Evolutionary conservation across 1,284 basidiomycete genomes (phyloP).

Genomic region (Trichosporon inkin): DNA sequence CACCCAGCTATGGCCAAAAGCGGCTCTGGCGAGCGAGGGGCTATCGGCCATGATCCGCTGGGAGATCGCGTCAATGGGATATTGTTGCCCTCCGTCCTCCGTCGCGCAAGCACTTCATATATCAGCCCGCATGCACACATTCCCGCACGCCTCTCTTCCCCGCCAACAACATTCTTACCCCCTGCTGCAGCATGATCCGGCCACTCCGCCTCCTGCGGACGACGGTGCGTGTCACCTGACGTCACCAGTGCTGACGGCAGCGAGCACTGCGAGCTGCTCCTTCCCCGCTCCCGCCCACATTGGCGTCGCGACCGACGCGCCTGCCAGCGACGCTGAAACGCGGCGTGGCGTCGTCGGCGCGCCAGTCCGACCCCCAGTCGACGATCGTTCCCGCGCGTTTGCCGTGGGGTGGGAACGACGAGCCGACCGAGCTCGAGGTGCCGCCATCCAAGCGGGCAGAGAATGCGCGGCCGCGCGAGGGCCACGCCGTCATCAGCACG

Average conservation of each 20-base stretch:
- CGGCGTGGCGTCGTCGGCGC: neutral
- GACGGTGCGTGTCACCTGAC: neutral
- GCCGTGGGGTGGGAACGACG: neutral
- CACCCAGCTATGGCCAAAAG: neutral
- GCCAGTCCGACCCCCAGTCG: conserved; percentile 2
- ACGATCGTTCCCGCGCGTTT: conserved; percentile 6
- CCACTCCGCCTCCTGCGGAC: neutral
- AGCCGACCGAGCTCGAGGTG: conserved; percentile 10
- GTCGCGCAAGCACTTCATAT: neutral
- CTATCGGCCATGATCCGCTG: neutral
- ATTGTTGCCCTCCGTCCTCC: no score
- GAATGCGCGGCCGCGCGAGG: conserved; percentile 37
- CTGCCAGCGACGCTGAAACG: neutral
- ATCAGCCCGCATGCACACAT: neutral
- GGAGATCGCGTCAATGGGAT: no score
- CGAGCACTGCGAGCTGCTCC: neutral
- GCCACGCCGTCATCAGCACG: conserved; percentile 88
- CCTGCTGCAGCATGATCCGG: neutral
- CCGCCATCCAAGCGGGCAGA: conserved; percentile 22
- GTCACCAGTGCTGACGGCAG: neutral
- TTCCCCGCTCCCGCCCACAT: neutral
- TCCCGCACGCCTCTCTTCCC: neutral
- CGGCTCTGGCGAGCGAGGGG: neutral
- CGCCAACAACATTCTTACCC: neutral
- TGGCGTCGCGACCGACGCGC: neutral